Percentiles rank a stretch among this genome's conserved stretches.
Conservation (phyloP, 495 filamentous ascomycete species). For the Corynascus novoguineensis region DNA sequence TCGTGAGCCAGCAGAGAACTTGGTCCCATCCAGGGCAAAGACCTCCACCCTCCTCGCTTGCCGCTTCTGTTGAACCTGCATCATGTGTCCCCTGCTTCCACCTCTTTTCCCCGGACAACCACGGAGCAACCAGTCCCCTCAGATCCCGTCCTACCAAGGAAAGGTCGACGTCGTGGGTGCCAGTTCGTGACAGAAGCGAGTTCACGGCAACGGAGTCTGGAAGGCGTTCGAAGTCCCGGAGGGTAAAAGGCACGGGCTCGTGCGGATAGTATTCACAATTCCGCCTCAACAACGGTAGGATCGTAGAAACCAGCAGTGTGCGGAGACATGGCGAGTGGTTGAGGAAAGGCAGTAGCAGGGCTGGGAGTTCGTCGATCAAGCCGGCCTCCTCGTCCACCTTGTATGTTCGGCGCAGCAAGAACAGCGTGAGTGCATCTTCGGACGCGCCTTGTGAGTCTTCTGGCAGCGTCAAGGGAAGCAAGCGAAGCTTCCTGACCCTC, state of each 20-base stretch:
- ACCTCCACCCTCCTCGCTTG: conserved; percentile 12
- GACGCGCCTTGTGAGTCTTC: conserved; percentile 41
- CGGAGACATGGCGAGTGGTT: conserved; percentile 58
- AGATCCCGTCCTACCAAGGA: conserved; percentile 62
- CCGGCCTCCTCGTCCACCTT: conserved; percentile 75
- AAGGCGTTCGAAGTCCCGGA: conserved; percentile 57
- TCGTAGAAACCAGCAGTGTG: conserved; percentile 69
- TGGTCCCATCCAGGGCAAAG: conserved; percentile 63
- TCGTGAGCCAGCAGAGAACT: conserved; percentile 71
- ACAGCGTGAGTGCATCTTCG: conserved; percentile 57
- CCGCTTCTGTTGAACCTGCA: not conserved
- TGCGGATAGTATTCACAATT: conserved; percentile 77
- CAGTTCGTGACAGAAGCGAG: conserved; percentile 61
- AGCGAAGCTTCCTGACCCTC: conserved; percentile 62
- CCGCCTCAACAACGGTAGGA: conserved; percentile 74
- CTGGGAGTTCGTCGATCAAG: conserved; percentile 64
- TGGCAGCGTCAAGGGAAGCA: conserved; percentile 55
- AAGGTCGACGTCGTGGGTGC: conserved; percentile 35
- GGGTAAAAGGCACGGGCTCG: conserved; percentile 48
- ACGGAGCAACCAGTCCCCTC: conserved; percentile 70
- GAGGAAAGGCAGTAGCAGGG: conserved; percentile 70
- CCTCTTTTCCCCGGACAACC: conserved; percentile 67
- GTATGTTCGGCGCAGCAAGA: conserved; percentile 70
- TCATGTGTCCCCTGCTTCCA: conserved; percentile 38
- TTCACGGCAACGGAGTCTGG: conserved; percentile 59